Evolutionary conservation across 2,329 filamentous ascomycete genomes (phyloP), one percentile per base, ranked within the genome.

Genomic region (Sporothrix curviconia): DNA sequence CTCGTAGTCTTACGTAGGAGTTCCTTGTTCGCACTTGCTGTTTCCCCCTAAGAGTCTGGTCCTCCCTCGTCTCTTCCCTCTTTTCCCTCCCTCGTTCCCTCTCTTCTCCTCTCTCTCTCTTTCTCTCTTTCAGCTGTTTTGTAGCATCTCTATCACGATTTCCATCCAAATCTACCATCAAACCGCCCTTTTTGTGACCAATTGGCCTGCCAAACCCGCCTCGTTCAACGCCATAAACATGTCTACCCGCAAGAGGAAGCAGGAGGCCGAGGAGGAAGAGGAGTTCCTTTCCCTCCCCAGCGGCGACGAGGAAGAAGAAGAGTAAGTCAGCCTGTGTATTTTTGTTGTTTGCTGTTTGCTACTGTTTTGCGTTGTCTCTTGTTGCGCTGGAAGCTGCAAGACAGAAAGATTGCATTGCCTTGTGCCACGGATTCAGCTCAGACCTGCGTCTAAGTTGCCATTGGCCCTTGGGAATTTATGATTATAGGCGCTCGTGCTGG

Each of bases 231-330:
- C 11, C 34, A 7, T 30, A 24, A 70, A 58, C 61, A 79, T 79
- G 75, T 74, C 76, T 59, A 69, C 72, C 65, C 77, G 78, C 66
- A 80, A 80, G 76, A 77, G 77, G 73, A 78, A 78, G 73, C 74
- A 77, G 64, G 76, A 74, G 24, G 75, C 78, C 62, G 57, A 59
- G 22, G 76, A 78, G 66, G 76, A 78, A 63, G 75, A 78, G 67
- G 77, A 79, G 70, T 76, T 81, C 34, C 74, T 81, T 60, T 78
- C 78, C 60, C 76, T 81, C 56, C 78, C 78, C 55, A 78, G 78
- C 60, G 77, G 74, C 49, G 74, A 75, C 49, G 76, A 73, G 43
- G 77, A 79, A 65, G 78, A 80, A 67, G 76, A 80, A 67, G 78
- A 80, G 78, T 80, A 74, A 75, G 78, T 69, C 67, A 47, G 71